phyloP scores from a whole-genome alignment of 2,329 filamentous ascomycete genomes.

The Cyanodermella asteris region DNA sequence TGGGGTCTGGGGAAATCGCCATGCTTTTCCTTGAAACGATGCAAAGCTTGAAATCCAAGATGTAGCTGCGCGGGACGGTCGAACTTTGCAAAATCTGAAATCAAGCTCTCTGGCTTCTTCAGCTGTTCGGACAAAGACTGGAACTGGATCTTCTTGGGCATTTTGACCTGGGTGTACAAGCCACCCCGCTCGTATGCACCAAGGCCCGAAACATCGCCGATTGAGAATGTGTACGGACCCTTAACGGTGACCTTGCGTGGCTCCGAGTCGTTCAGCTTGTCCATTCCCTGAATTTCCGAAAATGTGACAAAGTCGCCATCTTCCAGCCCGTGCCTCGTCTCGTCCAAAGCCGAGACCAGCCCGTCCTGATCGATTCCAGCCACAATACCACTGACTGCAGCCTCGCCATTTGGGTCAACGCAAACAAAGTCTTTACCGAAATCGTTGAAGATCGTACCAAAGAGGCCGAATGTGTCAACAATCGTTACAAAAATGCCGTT shows the following conservation, averaged over 20 bases:
- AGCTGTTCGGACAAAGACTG: constrained; percentile 57
- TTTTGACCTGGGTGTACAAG: constrained; percentile 89
- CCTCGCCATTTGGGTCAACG: constrained; percentile 77
- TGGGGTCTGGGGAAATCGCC: constrained; percentile 61
- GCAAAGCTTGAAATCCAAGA: constrained; percentile 75
- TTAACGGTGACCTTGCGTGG: constrained; percentile 85
- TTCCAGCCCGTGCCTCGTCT: constrained; percentile 83
- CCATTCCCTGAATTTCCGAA: constrained; percentile 81
- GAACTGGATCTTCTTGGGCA: constrained; percentile 86
- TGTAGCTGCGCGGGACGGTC: constrained; percentile 86
- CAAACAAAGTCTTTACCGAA: constrained; percentile 89
- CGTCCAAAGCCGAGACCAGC: constrained; percentile 77
- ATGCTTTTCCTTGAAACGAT: constrained; percentile 59
- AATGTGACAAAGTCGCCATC: constrained; percentile 96
- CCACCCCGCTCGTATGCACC: constrained; percentile 77
- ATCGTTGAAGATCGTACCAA: constrained; percentile 90
- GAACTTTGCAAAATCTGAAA: constrained; percentile 95
- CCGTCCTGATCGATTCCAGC: constrained; percentile 78
- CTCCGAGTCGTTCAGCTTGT: constrained; percentile 58
- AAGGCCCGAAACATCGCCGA: constrained; percentile 73
- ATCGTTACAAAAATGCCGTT: constrained; percentile 83
- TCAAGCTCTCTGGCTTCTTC: constrained; percentile 69
- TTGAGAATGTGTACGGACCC: constrained; percentile 91
- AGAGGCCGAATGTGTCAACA: constrained; percentile 78
- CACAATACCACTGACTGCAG: constrained; percentile 67